phyloP scores from a whole-genome alignment of 164 flowering plant genomes.

The Nelumbo lutea region DNA sequence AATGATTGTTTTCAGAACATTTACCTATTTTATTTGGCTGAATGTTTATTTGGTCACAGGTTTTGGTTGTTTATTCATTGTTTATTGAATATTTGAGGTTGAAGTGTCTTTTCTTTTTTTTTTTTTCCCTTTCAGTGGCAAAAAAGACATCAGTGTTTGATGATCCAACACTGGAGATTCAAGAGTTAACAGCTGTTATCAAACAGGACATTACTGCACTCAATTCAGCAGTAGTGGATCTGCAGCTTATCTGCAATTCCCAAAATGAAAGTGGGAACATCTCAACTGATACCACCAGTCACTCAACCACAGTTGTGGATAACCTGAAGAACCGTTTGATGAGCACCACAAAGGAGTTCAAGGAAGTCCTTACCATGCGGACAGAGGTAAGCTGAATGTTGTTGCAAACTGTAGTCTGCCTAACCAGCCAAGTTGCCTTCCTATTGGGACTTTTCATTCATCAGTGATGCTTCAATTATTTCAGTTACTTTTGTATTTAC shows the following conservation, averaged over 20 bases:
- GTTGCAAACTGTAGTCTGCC: background rate
- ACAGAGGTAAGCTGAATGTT: conserved; percentile 60
- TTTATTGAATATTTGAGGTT: background rate
- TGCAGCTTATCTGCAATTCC: conserved; percentile 74
- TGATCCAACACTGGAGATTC: conserved; percentile 92
- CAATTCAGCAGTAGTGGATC: conserved; percentile 88
- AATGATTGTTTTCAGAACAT: background rate
- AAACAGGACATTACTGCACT: conserved; percentile 97
- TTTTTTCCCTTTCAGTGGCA: conserved; percentile 60
- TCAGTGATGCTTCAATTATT: no score
- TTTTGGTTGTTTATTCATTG: background rate
- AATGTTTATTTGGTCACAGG: background rate
- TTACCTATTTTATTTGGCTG: background rate
- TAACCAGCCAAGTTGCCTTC: background rate
- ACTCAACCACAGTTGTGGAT: conserved; percentile 93
- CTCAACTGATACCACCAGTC: conserved; percentile 78
- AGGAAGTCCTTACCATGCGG: conserved; percentile 92
- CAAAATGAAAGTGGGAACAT: conserved; percentile 68
- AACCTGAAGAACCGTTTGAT: conserved; percentile 85
- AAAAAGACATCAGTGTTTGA: conserved; percentile 94
- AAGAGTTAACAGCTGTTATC: conserved; percentile 91
- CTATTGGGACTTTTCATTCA: background rate
- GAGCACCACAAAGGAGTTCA: conserved; percentile 93
- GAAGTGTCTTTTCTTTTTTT: conserved; percentile 4
- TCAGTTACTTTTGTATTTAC: no score